Evolutionary conservation across 2,329 filamentous ascomycete species (phyloP), one percentile per base, ranked within the genome.

Genomic region (Colletotrichum sojae): DNA sequence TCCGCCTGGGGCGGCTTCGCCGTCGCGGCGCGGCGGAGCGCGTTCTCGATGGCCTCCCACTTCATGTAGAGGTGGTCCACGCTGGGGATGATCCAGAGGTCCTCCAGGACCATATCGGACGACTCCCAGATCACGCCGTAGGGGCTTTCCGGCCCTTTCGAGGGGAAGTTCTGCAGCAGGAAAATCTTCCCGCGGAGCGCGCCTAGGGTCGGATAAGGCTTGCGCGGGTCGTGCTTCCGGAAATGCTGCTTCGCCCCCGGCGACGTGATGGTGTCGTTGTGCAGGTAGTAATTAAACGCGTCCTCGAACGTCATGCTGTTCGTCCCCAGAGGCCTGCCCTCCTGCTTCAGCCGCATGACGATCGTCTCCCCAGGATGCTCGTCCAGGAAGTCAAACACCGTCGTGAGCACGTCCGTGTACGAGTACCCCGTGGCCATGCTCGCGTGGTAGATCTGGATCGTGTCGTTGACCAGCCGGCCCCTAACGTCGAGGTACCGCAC

Each of bases 401-500:
- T 78, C 18, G 77, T 72, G 48, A 85, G 76, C 5, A 86, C 84
- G 52, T 83, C 77, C 31, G 77, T 75, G 62, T 83, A 81, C 62
- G 78, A 79, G 73, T 83, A 82, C 64, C 83, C 83, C 8, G 85
- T 87, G 73, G 80, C 81, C 45, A 79, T 79, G 64, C 77, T 73
- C 64, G 77, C 83, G 74, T 87, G 85, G 73, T 85, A 87, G 69
- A 87, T 82, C 53, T 79, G 79, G 64, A 87, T 79, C 36, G 78
- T 73, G 71, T 82, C 75, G 69, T 84, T 78, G 73, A 78, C 73
- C 70, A 86, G 72, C 56, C 84, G 77, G 57, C 82, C 80, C 58
- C 86, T 79, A 72, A 87, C 82, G 72, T 88, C 84, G 61, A 86
- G 77, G 80, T 87, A 84, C 36, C 84, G 81, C 75, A 87, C 72